Percentiles rank a stretch among this genome's conserved stretches.
phyloP scores from a whole-genome alignment of 2,329 filamentous ascomycete genomes.

The Raffaelea albimanens region DNA sequence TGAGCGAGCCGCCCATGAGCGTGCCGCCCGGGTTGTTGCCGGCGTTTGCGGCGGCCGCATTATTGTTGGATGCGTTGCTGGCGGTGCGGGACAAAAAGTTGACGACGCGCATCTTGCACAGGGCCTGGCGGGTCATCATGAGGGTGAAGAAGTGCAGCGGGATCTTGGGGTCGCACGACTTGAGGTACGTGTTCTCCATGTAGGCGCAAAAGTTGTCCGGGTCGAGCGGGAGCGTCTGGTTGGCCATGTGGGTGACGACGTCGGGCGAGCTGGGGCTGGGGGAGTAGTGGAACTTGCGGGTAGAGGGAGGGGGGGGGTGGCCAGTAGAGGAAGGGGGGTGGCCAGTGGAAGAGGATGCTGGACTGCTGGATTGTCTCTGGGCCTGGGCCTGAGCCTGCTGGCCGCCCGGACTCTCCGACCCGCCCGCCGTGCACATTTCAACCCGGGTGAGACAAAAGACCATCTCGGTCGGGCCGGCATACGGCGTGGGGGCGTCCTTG shows the following conservation, averaged over 20 bases:
- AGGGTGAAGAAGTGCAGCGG: constrained; percentile 50
- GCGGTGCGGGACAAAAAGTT: constrained; percentile 36
- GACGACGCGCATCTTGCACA: constrained; percentile 48
- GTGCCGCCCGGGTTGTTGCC: neutral
- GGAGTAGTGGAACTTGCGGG: constrained; percentile 21
- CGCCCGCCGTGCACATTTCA: constrained; percentile 46
- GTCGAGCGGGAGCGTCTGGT: constrained; percentile 40
- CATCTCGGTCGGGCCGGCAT: constrained; percentile 48
- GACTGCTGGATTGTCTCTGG: neutral
- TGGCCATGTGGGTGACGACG: constrained; percentile 36
- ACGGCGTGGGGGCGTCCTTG: constrained; percentile 40
- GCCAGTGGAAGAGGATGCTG: no score
- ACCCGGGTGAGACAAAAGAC: constrained; percentile 47
- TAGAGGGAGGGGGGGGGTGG: no score
- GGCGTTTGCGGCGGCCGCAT: neutral
- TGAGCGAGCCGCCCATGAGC: neutral
- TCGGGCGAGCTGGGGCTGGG: constrained; percentile 30
- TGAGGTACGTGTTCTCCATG: constrained; percentile 46
- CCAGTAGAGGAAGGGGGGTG: no score
- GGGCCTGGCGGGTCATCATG: constrained; percentile 44
- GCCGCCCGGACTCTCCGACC: constrained; percentile 26
- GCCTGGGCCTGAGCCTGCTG: neutral
- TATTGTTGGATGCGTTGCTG: constrained; percentile 4
- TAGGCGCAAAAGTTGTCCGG: constrained; percentile 44
- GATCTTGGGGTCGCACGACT: constrained; percentile 47